Evolutionary conservation across 1,284 basidiomycete species (phyloP), one percentile per base, ranked within the genome.

Genomic region (Heimioporus punctisporus): DNA sequence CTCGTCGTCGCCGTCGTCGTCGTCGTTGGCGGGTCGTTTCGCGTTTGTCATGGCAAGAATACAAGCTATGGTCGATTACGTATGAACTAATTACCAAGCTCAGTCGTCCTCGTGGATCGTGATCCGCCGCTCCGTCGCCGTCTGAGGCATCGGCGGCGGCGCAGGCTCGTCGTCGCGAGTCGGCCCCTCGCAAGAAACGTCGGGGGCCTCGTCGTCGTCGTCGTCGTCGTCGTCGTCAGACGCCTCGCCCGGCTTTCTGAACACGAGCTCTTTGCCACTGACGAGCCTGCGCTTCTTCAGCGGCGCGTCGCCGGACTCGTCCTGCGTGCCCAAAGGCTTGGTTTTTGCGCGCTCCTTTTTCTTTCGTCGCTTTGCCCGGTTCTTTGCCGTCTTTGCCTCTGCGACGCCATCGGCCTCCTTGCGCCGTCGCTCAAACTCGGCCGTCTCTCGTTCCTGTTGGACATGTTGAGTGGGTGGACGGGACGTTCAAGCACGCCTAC

Each of bases 321-420:
- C 19, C 62, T 6, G 31, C 34, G 69, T 72, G 40, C 69, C 69
- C 21, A 49, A 58, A 5, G 57, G 23, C 63, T 81, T 83, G 6
- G 58, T 67, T 65, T 84, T 86, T 65, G 76, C 75, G 46, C 78
- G 81, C 60, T 81, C 86, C 70, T 95, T 98, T 79, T 93, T 93
- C 80, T 95, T 96, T 72, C 88, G 90, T 48, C 95, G 77, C 70
- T 92, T 96, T 12, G 92, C 90, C 19, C 95, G 82, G 69, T 97
- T 97, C 76, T 95, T 97, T 15, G 92, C 87, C 1, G 95, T 97
- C 76, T 95, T 97, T 5, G 88, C 85, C 46, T 96, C 87, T 2
- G 90, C 84, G 12, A 75, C 17, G 37, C 64, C 69, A 2, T 70
- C 67, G 10, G 68, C 68, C 34, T 65, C 72, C 49, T 59, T 70